These are phyloP conservation scores for Quercus robur DNA, from an alignment of 306 rosid genomes.

Conservation along the genomic window DNA sequence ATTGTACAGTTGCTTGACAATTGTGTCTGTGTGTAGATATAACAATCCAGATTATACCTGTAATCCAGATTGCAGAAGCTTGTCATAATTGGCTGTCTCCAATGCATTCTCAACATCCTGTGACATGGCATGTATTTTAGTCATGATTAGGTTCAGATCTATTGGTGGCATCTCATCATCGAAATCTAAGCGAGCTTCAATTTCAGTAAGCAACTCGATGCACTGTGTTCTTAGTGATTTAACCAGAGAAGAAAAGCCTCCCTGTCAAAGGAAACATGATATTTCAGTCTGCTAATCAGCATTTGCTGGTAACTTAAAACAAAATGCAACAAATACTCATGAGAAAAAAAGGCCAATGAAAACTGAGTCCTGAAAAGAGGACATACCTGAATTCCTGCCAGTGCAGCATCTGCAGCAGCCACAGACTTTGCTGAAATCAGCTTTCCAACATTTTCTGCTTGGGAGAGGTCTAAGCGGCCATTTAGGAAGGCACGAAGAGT, in stretches of 20 bases:
- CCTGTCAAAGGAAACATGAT: conserved; percentile 44
- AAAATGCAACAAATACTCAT: neutral
- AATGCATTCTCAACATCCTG: conserved; percentile 76
- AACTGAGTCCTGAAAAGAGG: neutral
- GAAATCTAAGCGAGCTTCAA: conserved; percentile 94
- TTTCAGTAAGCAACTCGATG: conserved; percentile 88
- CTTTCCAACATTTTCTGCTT: conserved; percentile 84
- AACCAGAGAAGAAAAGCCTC: conserved; percentile 87
- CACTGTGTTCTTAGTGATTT: conserved; percentile 65
- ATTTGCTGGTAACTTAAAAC: conserved; percentile 8
- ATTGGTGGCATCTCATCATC: conserved; percentile 96
- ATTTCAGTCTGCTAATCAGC: conserved; percentile 12
- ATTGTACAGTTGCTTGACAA: too few species aligned
- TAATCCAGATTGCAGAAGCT: conserved; percentile 93
- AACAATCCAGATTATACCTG: conserved; percentile 47
- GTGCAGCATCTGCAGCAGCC: conserved; percentile 96
- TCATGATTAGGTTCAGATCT: conserved; percentile 54
- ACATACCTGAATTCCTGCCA: conserved; percentile 85
- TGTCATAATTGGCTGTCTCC: conserved; percentile 88
- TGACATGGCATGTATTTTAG: conserved; percentile 57
- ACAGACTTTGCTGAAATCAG: conserved; percentile 67
- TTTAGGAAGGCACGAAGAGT: conserved; percentile 94
- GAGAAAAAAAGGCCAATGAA: neutral
- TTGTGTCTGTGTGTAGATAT: neutral
- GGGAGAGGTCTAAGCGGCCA: conserved; percentile 90